Percentiles rank a stretch among this genome's conserved stretches.
Evolutionary conservation across 2,329 filamentous ascomycete species (phyloP).

Genomic region (Hymenoscyphus salicellus): DNA sequence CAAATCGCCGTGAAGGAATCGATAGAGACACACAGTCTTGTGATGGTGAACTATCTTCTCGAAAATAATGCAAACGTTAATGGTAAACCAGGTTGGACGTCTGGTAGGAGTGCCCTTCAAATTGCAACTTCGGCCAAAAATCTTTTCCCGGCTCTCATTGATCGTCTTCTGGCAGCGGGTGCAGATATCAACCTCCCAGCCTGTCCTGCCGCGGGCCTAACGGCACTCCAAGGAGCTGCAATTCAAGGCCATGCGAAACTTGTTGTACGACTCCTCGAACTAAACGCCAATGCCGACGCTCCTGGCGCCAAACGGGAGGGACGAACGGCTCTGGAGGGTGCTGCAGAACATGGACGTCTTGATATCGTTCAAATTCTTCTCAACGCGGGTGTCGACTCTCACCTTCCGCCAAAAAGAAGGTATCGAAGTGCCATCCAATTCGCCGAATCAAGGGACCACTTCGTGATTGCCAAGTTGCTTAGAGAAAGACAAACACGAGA

Average conservation of each 20-base stretch:
- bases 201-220: background rate
- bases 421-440: background rate
- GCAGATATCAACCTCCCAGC: constrained; percentile 15
- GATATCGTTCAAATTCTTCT: constrained; percentile 21
- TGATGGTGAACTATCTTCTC: constrained; percentile 22
- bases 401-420: background rate
- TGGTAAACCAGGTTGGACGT: constrained; percentile 15
- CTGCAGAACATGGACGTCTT: constrained; percentile 35
- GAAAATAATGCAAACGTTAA: constrained; percentile 29
- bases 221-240: constrained; percentile 11
- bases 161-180: constrained; percentile 6
- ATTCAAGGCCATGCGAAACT: constrained; percentile 6
- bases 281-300: constrained; percentile 12
- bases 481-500: background rate
- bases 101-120: constrained; percentile 11
- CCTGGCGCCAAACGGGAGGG: constrained; percentile 17
- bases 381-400: background rate
- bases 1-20: constrained; percentile 4
- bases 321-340: constrained; percentile 25
- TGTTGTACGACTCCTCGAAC: background rate
- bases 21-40: background rate
- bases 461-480: background rate
- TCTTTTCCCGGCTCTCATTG: background rate
- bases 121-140: constrained; percentile 6
- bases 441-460: background rate